phyloP scores from a whole-genome alignment of 1,139 yeast genomes.

The Geotrichum restrictum region DNA sequence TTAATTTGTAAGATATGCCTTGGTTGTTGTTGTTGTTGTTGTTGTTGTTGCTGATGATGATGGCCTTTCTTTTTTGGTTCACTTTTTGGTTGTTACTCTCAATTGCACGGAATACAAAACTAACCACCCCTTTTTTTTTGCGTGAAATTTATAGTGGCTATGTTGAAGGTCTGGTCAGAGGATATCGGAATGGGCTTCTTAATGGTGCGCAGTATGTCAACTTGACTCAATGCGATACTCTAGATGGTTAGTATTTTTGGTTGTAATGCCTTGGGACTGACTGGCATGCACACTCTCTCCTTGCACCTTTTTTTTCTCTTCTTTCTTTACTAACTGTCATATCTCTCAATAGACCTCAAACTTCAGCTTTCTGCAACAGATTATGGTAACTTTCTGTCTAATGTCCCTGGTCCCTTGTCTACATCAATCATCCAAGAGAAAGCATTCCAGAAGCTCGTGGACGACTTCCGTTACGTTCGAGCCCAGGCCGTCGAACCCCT shows the following conservation, averaged over 20 bases:
- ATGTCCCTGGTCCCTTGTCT: conserved; percentile 74
- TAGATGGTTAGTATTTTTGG: conserved; percentile 47
- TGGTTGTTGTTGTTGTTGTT: neutral
- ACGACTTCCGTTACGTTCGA: conserved; percentile 79
- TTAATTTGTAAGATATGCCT: conserved; percentile 50
- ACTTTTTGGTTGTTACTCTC: no score
- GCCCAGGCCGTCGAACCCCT: conserved; percentile 80
- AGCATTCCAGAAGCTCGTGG: conserved; percentile 68
- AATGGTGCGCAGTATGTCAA: conserved; percentile 78
- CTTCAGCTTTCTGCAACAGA: conserved; percentile 93
- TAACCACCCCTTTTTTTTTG: conserved; percentile 5
- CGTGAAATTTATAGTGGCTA: conserved; percentile 75
- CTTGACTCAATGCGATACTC: conserved; percentile 89
- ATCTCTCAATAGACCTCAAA: conserved; percentile 58
- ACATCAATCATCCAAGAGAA: conserved; percentile 80
- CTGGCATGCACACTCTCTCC: no score
- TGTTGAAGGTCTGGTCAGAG: conserved; percentile 91
- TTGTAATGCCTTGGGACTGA: neutral
- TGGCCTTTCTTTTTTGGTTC: neutral
- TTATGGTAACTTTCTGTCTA: conserved; percentile 84
- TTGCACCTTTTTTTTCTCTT: no score
- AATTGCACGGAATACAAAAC: no score
- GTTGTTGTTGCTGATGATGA: neutral
- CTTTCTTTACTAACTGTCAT: neutral
- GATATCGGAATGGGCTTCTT: conserved; percentile 81